These are phyloP conservation scores for Gynochthodes officinalis DNA, from an alignment of 257 asterid species.

Conservation along the genomic window DNA sequence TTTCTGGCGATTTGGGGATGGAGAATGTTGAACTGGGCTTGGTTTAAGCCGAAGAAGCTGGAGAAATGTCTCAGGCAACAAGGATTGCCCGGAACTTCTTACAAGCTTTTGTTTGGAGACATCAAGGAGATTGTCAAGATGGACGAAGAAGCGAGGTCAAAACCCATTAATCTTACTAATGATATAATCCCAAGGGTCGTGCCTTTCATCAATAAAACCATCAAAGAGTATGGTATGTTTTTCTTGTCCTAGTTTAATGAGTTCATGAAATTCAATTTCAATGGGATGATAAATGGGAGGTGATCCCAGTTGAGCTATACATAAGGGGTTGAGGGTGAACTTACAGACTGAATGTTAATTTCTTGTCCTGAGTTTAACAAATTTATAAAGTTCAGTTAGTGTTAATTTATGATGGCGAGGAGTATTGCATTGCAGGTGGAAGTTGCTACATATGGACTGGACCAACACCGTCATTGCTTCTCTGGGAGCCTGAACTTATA, in stretches of 20 bases:
- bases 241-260: no score
- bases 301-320: no score
- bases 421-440: constrained; percentile 30
- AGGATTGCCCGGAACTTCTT: constrained; percentile 26
- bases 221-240: constrained; percentile 19
- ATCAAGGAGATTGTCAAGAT: constrained; percentile 19
- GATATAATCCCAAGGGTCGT: constrained; percentile 15
- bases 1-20: no score
- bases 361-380: no score
- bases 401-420: neutral
- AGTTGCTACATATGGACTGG: constrained; percentile 27
- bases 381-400: no score
- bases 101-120: constrained; percentile 25
- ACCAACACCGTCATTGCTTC: neutral
- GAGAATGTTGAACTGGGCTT: no score
- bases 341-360: no score
- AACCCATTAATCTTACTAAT: constrained; percentile 18
- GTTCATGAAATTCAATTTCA: no score
- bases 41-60: constrained; percentile 26
- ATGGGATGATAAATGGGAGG: no score
- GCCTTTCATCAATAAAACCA: constrained; percentile 20
- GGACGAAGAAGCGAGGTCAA: constrained; percentile 5
- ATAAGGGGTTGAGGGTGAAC: no score
- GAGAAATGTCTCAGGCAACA: constrained; percentile 25
- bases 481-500: constrained; percentile 38